These are phyloP conservation scores for Microbotryomycetes sp. DNA, from an alignment of 1,284 basidiomycete genomes.

Conservation along the genomic window DNA sequence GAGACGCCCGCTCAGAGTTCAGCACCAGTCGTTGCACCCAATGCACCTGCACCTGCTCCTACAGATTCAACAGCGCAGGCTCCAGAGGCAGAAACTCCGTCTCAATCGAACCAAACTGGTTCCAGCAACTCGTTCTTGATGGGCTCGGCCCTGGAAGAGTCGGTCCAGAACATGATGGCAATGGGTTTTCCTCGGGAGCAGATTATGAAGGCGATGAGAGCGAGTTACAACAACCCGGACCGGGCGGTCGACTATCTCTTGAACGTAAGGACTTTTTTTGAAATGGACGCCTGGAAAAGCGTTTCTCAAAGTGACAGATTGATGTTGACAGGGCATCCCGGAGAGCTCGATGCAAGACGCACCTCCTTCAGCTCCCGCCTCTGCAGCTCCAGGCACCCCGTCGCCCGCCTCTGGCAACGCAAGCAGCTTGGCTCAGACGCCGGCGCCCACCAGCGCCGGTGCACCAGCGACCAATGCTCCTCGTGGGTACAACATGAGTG, in stretches of 20 bases:
- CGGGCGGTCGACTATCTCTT: slow-evolving; percentile 96
- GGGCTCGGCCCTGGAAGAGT: slow-evolving; percentile 63
- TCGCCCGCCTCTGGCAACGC: slow-evolving; percentile 50
- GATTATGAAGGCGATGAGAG: slow-evolving; percentile 77
- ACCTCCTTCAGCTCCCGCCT: slow-evolving; percentile 40
- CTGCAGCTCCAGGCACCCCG: slow-evolving; percentile 49
- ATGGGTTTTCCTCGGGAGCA: slow-evolving; percentile 92
- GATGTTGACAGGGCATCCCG: slow-evolving; percentile 63
- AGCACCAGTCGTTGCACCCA: slow-evolving; percentile 37
- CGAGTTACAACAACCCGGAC: slow-evolving; percentile 97
- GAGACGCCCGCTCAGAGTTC: slow-evolving; percentile 41
- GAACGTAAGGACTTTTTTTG: slow-evolving; percentile 56
- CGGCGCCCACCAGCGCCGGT: slow-evolving; percentile 36
- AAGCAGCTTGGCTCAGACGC: slow-evolving; percentile 42
- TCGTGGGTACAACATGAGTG: not conserved
- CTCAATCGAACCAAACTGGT: slow-evolving; percentile 13
- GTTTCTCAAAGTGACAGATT: not conserved
- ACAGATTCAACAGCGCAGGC: slow-evolving; percentile 40
- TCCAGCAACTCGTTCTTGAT: slow-evolving; percentile 47
- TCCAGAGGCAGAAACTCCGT: slow-evolving; percentile 40
- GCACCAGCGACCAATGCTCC: slow-evolving; percentile 11
- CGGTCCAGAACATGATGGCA: slow-evolving; percentile 74
- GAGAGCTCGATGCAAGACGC: slow-evolving; percentile 41
- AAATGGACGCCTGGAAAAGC: not conserved
- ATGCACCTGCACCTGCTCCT: slow-evolving; percentile 41